Base-by-base conservation (phyloP, 1,284 basidiomycete genomes). In the Entoloma clypeatum region DNA sequence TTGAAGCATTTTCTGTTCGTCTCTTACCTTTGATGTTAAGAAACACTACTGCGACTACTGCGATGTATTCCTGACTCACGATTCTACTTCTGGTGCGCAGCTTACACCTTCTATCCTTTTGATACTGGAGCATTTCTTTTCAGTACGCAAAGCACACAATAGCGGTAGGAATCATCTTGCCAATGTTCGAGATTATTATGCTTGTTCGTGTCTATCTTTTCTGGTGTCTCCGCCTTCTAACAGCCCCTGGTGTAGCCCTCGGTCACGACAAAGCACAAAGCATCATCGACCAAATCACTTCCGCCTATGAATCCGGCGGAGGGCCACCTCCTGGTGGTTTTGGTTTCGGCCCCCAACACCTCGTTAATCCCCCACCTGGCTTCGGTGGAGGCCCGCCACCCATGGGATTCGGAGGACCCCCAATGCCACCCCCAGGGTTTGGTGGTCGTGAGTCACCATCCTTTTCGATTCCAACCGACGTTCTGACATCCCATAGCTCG, bases 71-170 rank as follows among this genome's bases (percentile, higher is more conserved):
- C 59, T 91, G 55, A 93, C 90, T 31, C 91, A 93, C 64, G 90
- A 93, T 59, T 91, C 89, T 10, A 79, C 87, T 35, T 91, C 90
- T 53, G 89, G 86, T 86, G 53, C 41, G 69, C 62, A 36, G 30
- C 48, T 51, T 41, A 23, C 11, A 19, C 37, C 41, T 29, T 31
- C 22, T 39, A 25, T 36, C 25, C 28, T 13, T 39, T 47, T 25
- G 13, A 49, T 41, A 41, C 39, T 48, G 36, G 48, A 37, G 52
- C 27, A 47, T 45, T 14, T 28, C 39, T 41, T 35, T 42, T 26
- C 61, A 91, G 95, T 98, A 24, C 88, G 95, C 51, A 97, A 97
- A 67, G 95, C 95, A 34, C 95, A 99, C 67, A 98, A 98, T 68
- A 92, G 85, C 50, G 95, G 95, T 47, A 77, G 94, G 45, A 99